Conservation (phyloP, 148 eudicot species). For the Vaccinium darrowii region DNA sequence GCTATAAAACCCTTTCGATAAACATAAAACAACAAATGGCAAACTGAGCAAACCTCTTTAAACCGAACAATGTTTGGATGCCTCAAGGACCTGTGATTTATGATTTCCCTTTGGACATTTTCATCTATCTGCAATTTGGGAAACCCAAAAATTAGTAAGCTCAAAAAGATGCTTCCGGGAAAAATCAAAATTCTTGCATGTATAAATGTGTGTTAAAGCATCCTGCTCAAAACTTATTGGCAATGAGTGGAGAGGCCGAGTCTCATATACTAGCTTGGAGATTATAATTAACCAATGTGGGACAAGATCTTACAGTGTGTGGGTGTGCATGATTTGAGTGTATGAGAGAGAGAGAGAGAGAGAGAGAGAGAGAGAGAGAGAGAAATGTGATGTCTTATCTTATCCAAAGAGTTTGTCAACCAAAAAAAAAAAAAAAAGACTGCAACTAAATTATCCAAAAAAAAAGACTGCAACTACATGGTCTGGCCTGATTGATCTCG, state of each 20-base stretch:
- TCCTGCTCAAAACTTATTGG: no score
- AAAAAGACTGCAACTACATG: neutral
- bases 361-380: neutral
- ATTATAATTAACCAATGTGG: no score
- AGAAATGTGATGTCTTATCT: neutral
- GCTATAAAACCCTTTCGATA: neutral
- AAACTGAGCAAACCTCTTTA: constrained; percentile 50
- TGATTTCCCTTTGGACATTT: constrained; percentile 68
- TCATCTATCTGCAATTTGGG: constrained; percentile 57
- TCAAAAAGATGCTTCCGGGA: neutral
- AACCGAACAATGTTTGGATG: constrained; percentile 71
- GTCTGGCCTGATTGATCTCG: neutral
- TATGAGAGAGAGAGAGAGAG: neutral
- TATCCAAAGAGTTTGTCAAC: neutral
- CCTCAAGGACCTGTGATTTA: constrained; percentile 63
- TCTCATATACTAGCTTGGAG: no score
- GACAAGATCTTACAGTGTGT: no score
- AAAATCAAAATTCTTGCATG: neutral
- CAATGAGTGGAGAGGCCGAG: no score
- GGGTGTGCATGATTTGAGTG: neutral
- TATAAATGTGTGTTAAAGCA: no score
- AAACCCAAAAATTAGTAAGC: neutral
- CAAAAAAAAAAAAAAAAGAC: neutral
- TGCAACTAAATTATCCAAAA: no score
- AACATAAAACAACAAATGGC: neutral